Base-by-base conservation (phyloP, 805 yeast genomes). In the Pichia manshurica region DNA sequence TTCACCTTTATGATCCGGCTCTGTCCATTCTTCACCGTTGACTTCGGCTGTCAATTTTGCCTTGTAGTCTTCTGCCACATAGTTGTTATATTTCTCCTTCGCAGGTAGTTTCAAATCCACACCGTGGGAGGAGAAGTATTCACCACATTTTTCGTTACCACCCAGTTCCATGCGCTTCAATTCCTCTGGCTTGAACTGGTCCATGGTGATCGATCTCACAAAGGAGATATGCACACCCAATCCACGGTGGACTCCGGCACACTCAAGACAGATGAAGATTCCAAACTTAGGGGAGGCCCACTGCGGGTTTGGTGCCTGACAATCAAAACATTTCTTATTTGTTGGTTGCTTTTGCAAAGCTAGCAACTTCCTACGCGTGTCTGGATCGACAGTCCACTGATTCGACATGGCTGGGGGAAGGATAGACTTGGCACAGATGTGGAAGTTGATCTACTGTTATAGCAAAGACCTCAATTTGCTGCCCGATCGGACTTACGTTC, bases 261-360 rank as follows among this genome's bases (percentile, higher is more conserved):
- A 93, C 64, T 93, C 99, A 36, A 93, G 76, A 67, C 99, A 93
- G 62, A 93, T 91, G 68, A 90, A 93, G 51, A 93, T 86, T 51
- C 99, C 99, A 68, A 91, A 89, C 67, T 93, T 93, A 33, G 98
- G 98, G 13, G 96, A 88, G 2, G 98, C 97, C 99, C 99, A 93
- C 66, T 93, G 99, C 9, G 99, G 99, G 64, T 90, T 91, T 50
- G 96, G 96, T 1, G 97, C 95, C 34, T 72, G 75, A 68, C 99
- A 93, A 65, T 93, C 99, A 65, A 88, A 84, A 68, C 99, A 93
- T 65, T 79, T 82, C 70, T 84, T 88, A 72, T 89, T 88, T 13
- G 73, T 83, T 23, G 91, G 95, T 41, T 73, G 72, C 63, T 88
- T 88, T 62, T 91, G 98, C 51, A 91, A 69, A 38, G 81, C 81